Evolutionary conservation across 129 eudicot genomes (phyloP).

Genomic region (Escallonia rubra): DNA sequence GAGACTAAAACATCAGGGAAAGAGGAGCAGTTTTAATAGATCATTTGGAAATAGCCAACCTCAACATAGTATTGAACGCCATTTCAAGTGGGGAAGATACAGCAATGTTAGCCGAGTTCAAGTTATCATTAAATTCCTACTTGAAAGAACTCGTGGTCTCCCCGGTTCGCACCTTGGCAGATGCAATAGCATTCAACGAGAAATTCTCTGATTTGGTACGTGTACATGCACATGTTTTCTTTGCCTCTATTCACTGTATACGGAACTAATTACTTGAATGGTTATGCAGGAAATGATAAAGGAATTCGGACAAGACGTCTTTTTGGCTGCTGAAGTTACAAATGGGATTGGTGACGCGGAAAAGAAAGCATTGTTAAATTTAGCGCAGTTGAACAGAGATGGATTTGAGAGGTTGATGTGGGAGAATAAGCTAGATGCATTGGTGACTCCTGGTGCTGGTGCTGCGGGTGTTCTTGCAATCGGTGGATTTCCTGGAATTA

Average conservation of each 20-base stretch:
- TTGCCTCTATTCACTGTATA: not conserved
- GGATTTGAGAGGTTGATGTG: constrained; percentile 59
- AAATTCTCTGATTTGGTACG: constrained; percentile 38
- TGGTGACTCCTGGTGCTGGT: constrained; percentile 43
- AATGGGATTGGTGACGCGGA: constrained; percentile 46
- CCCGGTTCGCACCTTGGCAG: constrained; percentile 58
- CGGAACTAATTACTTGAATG: not conserved
- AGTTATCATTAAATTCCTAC: constrained; percentile 45
- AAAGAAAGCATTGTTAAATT: constrained; percentile 29
- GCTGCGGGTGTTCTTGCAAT: constrained; percentile 47
- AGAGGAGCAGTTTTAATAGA: constrained; percentile 58
- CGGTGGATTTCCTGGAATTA: constrained; percentile 78
- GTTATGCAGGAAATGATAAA: constrained; percentile 45
- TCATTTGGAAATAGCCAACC: constrained; percentile 33
- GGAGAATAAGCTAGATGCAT: constrained; percentile 48
- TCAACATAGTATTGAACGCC: constrained; percentile 22
- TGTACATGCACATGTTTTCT: not conserved
- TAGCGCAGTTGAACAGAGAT: constrained; percentile 28
- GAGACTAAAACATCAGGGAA: constrained; percentile 28
- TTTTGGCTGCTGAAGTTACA: constrained; percentile 51
- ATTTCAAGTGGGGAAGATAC: constrained; percentile 41
- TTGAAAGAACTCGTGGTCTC: constrained; percentile 45
- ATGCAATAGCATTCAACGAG: constrained; percentile 52
- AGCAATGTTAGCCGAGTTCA: constrained; percentile 47
- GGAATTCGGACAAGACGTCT: constrained; percentile 53